A percentile compares a stretch with the other conserved stretches of the same genome.
phyloP scores from a whole-genome alignment of 345 rosid species.

The Sonneratia alba region DNA sequence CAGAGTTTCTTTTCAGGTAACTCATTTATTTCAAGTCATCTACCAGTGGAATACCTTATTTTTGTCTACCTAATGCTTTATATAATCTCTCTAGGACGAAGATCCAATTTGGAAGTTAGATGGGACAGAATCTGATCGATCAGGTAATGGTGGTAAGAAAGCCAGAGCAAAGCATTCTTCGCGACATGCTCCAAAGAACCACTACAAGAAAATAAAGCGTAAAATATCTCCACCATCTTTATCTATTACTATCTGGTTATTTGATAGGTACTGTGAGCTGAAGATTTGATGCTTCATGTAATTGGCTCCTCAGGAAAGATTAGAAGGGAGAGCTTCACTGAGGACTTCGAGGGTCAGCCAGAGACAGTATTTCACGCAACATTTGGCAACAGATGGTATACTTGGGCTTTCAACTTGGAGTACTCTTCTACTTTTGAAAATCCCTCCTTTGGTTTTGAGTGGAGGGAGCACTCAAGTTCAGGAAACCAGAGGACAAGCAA shows the following conservation, averaged over 20 bases:
- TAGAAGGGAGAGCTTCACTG: constrained; percentile 30
- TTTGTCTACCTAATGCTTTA: constrained; percentile 3
- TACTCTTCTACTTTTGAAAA: constrained; percentile 18
- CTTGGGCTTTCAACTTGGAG: constrained; percentile 28
- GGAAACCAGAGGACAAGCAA: constrained; percentile 26
- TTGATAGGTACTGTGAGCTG: neutral
- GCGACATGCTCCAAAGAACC: constrained; percentile 21
- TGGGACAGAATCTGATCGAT: constrained; percentile 12
- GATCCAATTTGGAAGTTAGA: constrained; percentile 24
- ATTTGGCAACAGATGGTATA: constrained; percentile 43
- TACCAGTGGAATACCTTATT: neutral
- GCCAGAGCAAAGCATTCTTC: constrained; percentile 17
- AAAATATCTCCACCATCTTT: constrained; percentile 16
- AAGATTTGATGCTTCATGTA: neutral
- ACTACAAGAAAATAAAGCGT: constrained; percentile 32
- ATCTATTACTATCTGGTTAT: neutral
- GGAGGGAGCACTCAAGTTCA: constrained; percentile 48
- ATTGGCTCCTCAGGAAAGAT: constrained; percentile 30
- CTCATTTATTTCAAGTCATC: neutral
- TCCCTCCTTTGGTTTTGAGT: constrained; percentile 37
- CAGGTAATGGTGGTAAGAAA: constrained; percentile 15
- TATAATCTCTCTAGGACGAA: constrained; percentile 23
- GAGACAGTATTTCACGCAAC: constrained; percentile 31
- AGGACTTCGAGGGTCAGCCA: constrained; percentile 30
- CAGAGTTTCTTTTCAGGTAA: constrained; percentile 33